Conservation (phyloP, 768 basidiomycete genomes). For the Mycena chlorophos region DNA sequence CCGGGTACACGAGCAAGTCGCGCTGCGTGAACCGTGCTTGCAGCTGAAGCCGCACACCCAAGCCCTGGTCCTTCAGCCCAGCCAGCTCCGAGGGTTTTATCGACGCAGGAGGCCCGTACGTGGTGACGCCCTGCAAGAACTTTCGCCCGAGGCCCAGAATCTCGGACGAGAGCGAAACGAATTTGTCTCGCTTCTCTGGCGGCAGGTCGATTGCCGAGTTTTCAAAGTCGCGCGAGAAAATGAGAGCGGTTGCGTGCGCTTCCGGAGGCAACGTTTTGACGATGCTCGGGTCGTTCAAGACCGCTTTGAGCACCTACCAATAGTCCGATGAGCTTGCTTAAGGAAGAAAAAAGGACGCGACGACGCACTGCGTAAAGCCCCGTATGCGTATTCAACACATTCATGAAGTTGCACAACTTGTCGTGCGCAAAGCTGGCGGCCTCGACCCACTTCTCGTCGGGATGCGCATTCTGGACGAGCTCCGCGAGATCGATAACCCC, state of each 20-base stretch:
- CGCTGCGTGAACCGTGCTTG: constrained; percentile 78
- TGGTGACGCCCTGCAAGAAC: constrained; percentile 71
- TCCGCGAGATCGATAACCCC: constrained; percentile 97
- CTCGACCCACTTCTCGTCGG: constrained; percentile 78
- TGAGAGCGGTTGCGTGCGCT: constrained; percentile 83
- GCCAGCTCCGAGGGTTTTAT: constrained; percentile 69
- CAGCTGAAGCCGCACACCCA: constrained; percentile 70
- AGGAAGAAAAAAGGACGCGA: background rate
- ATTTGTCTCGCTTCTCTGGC: constrained; percentile 70
- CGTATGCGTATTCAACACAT: constrained; percentile 90
- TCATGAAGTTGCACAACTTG: constrained; percentile 95
- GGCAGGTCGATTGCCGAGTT: constrained; percentile 94
- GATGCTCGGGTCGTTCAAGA: constrained; percentile 67
- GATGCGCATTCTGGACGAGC: constrained; percentile 89
- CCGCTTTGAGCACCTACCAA: constrained; percentile 64
- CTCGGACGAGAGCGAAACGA: constrained; percentile 87
- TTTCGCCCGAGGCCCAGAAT: constrained; percentile 85
- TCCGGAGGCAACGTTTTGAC: constrained; percentile 68
- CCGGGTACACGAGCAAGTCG: constrained; percentile 78
- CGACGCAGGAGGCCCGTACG: constrained; percentile 62
- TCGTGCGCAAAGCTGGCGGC: constrained; percentile 89
- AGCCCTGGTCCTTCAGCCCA: constrained; percentile 74
- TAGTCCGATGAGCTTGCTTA: constrained; percentile 22
- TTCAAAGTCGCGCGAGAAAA: constrained; percentile 96
- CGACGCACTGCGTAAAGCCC: constrained; percentile 84